A percentile compares a stretch with the other conserved stretches of the same genome.
Evolutionary conservation across 108 stramenopile species (phyloP).

Genomic region (Nannochloropsis gaditana): DNA sequence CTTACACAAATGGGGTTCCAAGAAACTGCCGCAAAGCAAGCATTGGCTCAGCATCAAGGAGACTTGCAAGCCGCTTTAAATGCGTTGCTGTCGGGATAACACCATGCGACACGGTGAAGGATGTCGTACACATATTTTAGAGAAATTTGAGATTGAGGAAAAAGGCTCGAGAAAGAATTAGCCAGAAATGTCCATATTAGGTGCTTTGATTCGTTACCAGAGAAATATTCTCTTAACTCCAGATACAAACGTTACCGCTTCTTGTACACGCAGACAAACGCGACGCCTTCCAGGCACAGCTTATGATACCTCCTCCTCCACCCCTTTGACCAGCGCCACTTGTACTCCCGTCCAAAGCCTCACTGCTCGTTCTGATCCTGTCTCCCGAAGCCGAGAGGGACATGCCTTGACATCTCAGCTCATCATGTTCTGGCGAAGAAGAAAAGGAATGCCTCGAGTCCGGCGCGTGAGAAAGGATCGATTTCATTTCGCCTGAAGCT

Average conservation of each 20-base stretch:
- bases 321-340: not conserved
- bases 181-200: not conserved
- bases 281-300: not conserved
- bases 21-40: not conserved
- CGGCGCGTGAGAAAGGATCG: not conserved
- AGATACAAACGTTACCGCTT: not conserved
- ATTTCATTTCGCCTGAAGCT: not conserved
- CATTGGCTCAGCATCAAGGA: constrained; percentile 22
- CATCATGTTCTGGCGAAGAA: not conserved
- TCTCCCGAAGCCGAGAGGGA: no score
- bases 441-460: not conserved
- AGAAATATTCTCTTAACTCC: not conserved
- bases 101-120: not conserved
- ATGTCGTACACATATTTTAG: not conserved
- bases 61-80: constrained; percentile 29
- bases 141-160: not conserved
- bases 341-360: not conserved
- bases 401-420: no score
- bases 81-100: constrained; percentile 23
- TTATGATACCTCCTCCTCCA: not conserved
- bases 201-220: no score
- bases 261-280: not conserved
- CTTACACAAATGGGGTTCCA: constrained; percentile 39
- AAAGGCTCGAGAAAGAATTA: not conserved
- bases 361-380: no score